Evolutionary conservation across 345 rosid species (phyloP).

Genomic region (Hibiscus trionum): DNA sequence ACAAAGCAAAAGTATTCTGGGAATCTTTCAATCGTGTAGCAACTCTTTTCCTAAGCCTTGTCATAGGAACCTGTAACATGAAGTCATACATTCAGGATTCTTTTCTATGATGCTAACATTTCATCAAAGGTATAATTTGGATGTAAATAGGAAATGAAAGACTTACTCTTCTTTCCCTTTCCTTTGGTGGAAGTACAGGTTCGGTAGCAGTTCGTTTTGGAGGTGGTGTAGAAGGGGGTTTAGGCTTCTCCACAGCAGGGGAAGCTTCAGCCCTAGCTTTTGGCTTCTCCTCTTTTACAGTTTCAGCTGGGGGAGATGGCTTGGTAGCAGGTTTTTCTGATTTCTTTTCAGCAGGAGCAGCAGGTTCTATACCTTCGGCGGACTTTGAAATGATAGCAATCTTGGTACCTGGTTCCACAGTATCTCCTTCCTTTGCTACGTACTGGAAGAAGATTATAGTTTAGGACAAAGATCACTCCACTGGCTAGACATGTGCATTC

Average conservation of each 20-base stretch:
- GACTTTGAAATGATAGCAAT: constrained; percentile 83
- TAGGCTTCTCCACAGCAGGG: constrained; percentile 46
- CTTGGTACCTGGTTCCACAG: constrained; percentile 86
- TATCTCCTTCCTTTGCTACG: constrained; percentile 91
- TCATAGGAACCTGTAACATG: constrained; percentile 81
- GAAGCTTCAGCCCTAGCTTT: constrained; percentile 45
- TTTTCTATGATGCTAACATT: background rate
- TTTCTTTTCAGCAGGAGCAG: constrained; percentile 63
- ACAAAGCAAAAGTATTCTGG: constrained; percentile 89
- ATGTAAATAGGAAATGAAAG: background rate
- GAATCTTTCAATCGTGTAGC: constrained; percentile 95
- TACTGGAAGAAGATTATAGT: constrained; percentile 30
- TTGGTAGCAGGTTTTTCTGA: constrained; percentile 42
- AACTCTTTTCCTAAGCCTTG: constrained; percentile 92
- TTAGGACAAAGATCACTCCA: background rate
- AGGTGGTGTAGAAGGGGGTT: constrained; percentile 48
- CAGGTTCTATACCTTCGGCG: constrained; percentile 73
- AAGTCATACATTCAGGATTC: background rate
- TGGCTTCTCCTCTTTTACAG: constrained; percentile 29
- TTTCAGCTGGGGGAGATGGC: constrained; percentile 30
- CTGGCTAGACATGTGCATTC: background rate
- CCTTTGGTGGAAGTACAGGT: constrained; percentile 98
- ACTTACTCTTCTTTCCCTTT: constrained; percentile 90
- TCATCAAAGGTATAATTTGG: background rate
- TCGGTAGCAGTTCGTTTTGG: constrained; percentile 63